These are phyloP conservation scores for Claviceps pazoutovae DNA, from an alignment of 2,329 filamentous ascomycete genomes.

Conservation along the genomic window DNA sequence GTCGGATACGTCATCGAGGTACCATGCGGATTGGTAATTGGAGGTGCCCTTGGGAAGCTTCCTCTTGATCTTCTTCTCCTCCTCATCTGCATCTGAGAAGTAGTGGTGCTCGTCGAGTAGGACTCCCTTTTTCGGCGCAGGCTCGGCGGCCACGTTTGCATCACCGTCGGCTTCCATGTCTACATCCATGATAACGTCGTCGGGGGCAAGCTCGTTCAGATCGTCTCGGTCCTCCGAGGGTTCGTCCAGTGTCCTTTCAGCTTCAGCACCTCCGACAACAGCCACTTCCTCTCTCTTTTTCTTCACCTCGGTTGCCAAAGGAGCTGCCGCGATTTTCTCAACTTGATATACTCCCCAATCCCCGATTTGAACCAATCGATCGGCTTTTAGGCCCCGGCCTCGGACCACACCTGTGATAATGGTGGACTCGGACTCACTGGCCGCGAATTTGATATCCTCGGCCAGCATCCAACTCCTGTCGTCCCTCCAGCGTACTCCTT, in stretches of 20 bases:
- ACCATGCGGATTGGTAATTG: slow-evolving; percentile 90
- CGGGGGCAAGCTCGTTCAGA: slow-evolving; percentile 69
- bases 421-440: slow-evolving; percentile 45
- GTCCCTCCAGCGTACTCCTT: slow-evolving; percentile 90
- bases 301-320: slow-evolving; percentile 41
- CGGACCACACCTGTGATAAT: slow-evolving; percentile 74
- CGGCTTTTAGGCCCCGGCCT: slow-evolving; percentile 75
- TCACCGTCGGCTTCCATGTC: slow-evolving; percentile 37
- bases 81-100: slow-evolving; percentile 73
- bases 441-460: slow-evolving; percentile 64
- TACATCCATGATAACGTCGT: slow-evolving; percentile 61
- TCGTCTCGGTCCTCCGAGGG: slow-evolving; percentile 74
- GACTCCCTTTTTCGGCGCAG: slow-evolving; percentile 63
- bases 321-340: slow-evolving; percentile 71
- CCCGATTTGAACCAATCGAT: slow-evolving; percentile 78
- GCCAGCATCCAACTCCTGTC: slow-evolving; percentile 91
- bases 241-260: slow-evolving; percentile 40
- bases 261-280: slow-evolving; percentile 39
- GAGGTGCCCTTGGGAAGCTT: slow-evolving; percentile 83
- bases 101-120: slow-evolving; percentile 95
- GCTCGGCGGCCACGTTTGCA: slow-evolving; percentile 13
- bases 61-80: slow-evolving; percentile 42
- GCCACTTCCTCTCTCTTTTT: slow-evolving; percentile 53
- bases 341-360: slow-evolving; percentile 93
- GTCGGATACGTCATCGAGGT: slow-evolving; percentile 64